Base-by-base conservation (phyloP, 371 early-diverging fungal species). In the Rhizopus stolonifer region DNA sequence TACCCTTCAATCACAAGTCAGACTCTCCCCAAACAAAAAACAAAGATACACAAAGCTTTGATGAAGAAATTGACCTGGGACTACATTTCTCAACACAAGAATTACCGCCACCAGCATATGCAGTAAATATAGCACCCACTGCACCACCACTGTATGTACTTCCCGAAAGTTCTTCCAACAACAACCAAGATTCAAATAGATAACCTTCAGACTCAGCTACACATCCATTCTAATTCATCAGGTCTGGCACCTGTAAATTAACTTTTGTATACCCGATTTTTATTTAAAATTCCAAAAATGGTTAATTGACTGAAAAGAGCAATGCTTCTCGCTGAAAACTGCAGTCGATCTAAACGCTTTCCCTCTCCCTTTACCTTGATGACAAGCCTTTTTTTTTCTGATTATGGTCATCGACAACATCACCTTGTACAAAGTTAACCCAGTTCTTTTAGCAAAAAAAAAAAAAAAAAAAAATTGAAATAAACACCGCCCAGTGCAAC, bases 51-150 rank as follows among this genome's bases (percentile, higher is more conserved):
- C 18, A 26, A n/a, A 26, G 15, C 6, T 26, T 14, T 22, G 6
- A 22, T 13, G 24, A 43, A 36, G 22, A 49, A 19, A 33, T 18
- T 23, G 34, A 38, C 14, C n/a, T 22, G n/a, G 11, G 17, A 22
- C 22, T 22, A 9, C 33, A 18, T 15, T 33, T 44, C 10, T 26
- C 43, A 29, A 21, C 31, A 15, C 43, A 42, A 14, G 53, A 52
- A 33, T 22, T 33, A n/a, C 53, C 53, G 1, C 53, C 53, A 14
- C 53, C 53, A 32, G 53, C 53, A 9, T 52, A 52, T 22, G 40
- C 53, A 50, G 13, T 25, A n/a, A 50, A 50, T 15, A 23, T 36
- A 14, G 32, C 36, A 17, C 50, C 50, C 19, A 50, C 36, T 38
- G 50, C 50, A 4, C 36, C 40, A 2, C 50, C 50, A 17, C 18